A percentile compares a stretch with the other conserved stretches of the same genome.
These are phyloP conservation scores for Gaeumannomyces sp. DNA, from an alignment of 2,329 filamentous ascomycete genomes.

Conservation along the genomic window DNA sequence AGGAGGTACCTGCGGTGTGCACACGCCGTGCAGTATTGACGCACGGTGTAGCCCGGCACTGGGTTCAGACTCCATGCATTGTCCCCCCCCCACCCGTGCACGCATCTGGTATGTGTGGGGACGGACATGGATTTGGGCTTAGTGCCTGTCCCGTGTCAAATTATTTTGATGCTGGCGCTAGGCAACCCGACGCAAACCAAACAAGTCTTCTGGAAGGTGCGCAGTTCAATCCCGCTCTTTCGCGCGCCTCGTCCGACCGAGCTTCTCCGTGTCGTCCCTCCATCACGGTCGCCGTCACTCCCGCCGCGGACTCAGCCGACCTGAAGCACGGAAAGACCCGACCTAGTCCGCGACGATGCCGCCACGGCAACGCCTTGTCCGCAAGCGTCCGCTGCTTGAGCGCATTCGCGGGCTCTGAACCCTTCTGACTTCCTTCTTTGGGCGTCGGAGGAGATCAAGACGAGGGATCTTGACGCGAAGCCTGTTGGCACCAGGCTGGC, in stretches of 20 bases:
- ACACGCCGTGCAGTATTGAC: background rate
- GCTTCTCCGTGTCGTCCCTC: background rate
- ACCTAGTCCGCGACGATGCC: constrained; percentile 4
- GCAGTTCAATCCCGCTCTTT: background rate
- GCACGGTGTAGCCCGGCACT: background rate
- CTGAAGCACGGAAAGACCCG: background rate
- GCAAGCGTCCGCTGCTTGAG: constrained; percentile 71
- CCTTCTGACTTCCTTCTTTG: constrained; percentile 86
- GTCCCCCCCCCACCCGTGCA: background rate
- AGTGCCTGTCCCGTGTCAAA: background rate
- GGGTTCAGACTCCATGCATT: background rate
- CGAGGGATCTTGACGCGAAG: constrained; percentile 83
- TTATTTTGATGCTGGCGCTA: background rate
- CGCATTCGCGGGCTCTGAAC: constrained; percentile 74
- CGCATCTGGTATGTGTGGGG: background rate
- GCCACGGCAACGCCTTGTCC: constrained; percentile 66
- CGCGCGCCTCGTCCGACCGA: background rate
- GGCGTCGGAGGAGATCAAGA: constrained; percentile 88
- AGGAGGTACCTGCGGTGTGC: background rate
- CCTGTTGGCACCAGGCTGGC: constrained; percentile 71
- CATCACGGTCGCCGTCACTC: background rate
- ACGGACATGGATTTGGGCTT: background rate
- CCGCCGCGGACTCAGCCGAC: background rate
- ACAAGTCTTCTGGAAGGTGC: background rate
- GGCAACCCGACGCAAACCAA: background rate